Percentiles rank a stretch among this genome's conserved stretches.
Conservation (phyloP, 1,284 basidiomycete species). For the Sanghuangporus weigelae region DNA sequence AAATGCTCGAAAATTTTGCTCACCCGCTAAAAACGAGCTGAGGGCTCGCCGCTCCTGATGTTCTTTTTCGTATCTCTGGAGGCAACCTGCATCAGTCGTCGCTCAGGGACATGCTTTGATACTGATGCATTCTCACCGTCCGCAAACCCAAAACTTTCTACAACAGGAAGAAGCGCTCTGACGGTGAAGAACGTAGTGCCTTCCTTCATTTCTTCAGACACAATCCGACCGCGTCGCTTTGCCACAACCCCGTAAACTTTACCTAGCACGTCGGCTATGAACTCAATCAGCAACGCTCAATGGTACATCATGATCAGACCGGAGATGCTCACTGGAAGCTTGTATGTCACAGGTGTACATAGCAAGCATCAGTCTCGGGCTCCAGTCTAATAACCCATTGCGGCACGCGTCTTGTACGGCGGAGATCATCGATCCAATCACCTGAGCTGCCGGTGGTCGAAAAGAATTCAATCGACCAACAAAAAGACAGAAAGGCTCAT, state of each 20-base stretch:
- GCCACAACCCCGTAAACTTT: conserved; percentile 97
- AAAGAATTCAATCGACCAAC: conserved; percentile 26
- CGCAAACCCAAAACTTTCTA: conserved; percentile 97
- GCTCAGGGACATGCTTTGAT: conserved; percentile 12
- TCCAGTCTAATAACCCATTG: conserved; percentile 93
- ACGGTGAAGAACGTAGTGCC: conserved; percentile 95
- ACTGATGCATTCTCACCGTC: conserved; percentile 56
- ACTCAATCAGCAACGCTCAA: neutral
- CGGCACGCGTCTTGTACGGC: conserved; percentile 86
- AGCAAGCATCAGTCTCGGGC: conserved; percentile 92
- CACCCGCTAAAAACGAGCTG: conserved; percentile 96
- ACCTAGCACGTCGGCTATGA: conserved; percentile 88
- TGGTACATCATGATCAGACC: neutral
- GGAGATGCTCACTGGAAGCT: conserved; percentile 74
- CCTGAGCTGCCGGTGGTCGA: conserved; percentile 46
- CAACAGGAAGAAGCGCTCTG: conserved; percentile 87
- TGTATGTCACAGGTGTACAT: conserved; percentile 99
- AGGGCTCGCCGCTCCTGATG: conserved; percentile 94
- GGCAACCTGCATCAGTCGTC: neutral
- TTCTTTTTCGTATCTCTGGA: conserved; percentile 91
- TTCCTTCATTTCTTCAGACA: conserved; percentile 98
- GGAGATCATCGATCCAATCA: conserved; percentile 87
- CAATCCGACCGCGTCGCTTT: conserved; percentile 84
- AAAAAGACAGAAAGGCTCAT: conserved; percentile 23
- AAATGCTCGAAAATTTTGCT: conserved; percentile 24